These are phyloP conservation scores for Sugiyamaella smithiae DNA, from an alignment of 805 yeast species.

Conservation along the genomic window DNA sequence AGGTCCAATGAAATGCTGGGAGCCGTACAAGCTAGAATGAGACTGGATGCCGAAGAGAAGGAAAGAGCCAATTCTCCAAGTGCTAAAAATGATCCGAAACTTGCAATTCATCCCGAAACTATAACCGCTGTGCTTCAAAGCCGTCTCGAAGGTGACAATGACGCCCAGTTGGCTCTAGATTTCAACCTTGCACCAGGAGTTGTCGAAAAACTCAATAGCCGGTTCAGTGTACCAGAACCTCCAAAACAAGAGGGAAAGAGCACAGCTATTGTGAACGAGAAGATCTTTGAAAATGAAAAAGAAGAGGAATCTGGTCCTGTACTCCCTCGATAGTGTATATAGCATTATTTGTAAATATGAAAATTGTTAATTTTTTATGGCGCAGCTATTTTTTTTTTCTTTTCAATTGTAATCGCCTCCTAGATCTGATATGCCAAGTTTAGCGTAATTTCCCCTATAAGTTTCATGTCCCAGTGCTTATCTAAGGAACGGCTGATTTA, in stretches of 20 bases:
- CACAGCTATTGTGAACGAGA: neutral
- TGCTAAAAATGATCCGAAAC: conserved; percentile 13
- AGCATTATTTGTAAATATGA: neutral
- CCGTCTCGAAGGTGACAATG: conserved; percentile 23
- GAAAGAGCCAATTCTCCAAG: conserved; percentile 11
- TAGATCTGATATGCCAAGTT: too few species aligned
- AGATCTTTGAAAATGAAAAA: neutral
- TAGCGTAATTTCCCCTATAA: too few species aligned
- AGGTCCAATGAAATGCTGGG: conserved; percentile 20
- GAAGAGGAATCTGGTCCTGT: neutral
- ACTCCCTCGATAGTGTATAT: neutral
- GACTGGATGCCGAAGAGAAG: conserved; percentile 6
- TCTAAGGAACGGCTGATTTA: too few species aligned
- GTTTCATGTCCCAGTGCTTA: too few species aligned
- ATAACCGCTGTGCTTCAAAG: conserved; percentile 25
- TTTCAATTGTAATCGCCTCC: too few species aligned
- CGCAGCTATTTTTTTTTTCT: too few species aligned
- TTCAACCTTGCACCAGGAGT: conserved; percentile 20
- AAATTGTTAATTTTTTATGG: too few species aligned
- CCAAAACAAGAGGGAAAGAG: too few species aligned
- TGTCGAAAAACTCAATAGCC: conserved; percentile 16
- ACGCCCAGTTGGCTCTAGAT: conserved; percentile 17
- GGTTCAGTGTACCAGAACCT: conserved; percentile 3
- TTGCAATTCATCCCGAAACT: conserved; percentile 24
- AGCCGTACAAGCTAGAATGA: conserved; percentile 25